Percentiles rank a stretch among this genome's conserved stretches.
Conservation (phyloP, 148 eudicot species). For the Rhododendron griersonianum region DNA sequence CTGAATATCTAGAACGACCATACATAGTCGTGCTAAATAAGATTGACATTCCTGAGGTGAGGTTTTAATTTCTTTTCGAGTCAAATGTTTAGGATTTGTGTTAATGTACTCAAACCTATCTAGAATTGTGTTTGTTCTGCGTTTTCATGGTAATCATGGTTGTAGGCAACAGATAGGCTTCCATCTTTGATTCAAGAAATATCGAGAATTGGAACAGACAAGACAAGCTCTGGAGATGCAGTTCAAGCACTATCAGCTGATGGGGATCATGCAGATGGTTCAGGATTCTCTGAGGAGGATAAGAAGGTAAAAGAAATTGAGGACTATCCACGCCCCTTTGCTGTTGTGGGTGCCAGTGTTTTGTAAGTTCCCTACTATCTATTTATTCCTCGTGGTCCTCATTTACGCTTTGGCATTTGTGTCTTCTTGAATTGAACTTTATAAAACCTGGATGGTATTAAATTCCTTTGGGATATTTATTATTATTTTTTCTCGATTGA, state of each 20-base stretch:
- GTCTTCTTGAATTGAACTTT: background rate
- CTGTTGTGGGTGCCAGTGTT: conserved; percentile 92
- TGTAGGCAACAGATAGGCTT: conserved; percentile 67
- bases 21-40: conserved; percentile 89
- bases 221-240: conserved; percentile 21
- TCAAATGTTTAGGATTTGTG: background rate
- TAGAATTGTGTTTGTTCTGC: background rate
- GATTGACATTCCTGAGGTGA: conserved; percentile 82
- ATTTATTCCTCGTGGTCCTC: background rate
- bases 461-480: background rate
- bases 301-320: conserved; percentile 62
- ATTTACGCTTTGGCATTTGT: background rate
- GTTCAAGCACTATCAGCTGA: conserved; percentile 21
- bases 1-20: conserved; percentile 89
- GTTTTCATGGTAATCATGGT: background rate
- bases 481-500: background rate
- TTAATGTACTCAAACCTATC: background rate
- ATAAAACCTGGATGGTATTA: background rate
- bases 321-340: conserved; percentile 80
- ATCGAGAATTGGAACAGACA: conserved; percentile 52
- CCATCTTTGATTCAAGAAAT: conserved; percentile 62
- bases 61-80: background rate
- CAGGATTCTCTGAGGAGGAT: conserved; percentile 24
- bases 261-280: conserved; percentile 20
- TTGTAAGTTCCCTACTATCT: conserved; percentile 52